phyloP scores from a whole-genome alignment of 1,139 yeast species.

The Arxiozyma telluris region DNA sequence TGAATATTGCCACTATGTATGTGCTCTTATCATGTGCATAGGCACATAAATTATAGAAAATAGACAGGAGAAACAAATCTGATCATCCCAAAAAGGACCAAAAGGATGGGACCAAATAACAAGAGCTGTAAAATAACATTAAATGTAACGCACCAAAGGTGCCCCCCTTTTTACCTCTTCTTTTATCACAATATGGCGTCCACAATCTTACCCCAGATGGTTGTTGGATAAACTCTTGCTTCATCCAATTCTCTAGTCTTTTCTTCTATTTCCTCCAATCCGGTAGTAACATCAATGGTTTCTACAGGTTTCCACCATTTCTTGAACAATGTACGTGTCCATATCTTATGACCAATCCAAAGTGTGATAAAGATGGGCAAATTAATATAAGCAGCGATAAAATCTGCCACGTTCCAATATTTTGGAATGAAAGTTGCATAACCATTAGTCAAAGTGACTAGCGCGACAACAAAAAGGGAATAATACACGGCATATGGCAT shows the following conservation, averaged over 20 bases:
- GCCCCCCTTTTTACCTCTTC: not conserved
- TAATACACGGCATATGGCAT: conserved; percentile 46
- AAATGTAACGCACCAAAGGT: not conserved
- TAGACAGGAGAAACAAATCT: too few relatives aligned
- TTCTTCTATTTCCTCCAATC: conserved; percentile 24
- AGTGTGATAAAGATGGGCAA: conserved; percentile 45
- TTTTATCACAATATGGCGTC: conserved; percentile 9
- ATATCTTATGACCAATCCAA: conserved; percentile 34
- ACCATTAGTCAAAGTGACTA: conserved; percentile 50
- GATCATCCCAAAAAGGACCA: too few relatives aligned
- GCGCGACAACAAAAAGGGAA: conserved; percentile 36
- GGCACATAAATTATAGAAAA: too few relatives aligned
- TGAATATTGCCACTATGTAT: too few relatives aligned
- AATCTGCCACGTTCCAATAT: conserved; percentile 39
- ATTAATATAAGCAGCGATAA: conserved; percentile 55
- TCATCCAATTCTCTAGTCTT: conserved; percentile 20
- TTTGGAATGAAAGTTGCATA: conserved; percentile 41
- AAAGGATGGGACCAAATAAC: too few relatives aligned
- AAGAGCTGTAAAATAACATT: too few relatives aligned
- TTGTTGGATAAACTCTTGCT: conserved; percentile 16
- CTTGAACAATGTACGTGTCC: conserved; percentile 15
- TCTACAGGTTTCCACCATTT: conserved; percentile 22
- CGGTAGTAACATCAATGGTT: conserved; percentile 27
- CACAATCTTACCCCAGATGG: conserved; percentile 17
- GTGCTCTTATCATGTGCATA: too few relatives aligned